Percentiles rank a stretch among this genome's conserved stretches.
These are phyloP conservation scores for Eucalyptus pumila DNA, from an alignment of 345 rosid genomes.

Conservation along the genomic window DNA sequence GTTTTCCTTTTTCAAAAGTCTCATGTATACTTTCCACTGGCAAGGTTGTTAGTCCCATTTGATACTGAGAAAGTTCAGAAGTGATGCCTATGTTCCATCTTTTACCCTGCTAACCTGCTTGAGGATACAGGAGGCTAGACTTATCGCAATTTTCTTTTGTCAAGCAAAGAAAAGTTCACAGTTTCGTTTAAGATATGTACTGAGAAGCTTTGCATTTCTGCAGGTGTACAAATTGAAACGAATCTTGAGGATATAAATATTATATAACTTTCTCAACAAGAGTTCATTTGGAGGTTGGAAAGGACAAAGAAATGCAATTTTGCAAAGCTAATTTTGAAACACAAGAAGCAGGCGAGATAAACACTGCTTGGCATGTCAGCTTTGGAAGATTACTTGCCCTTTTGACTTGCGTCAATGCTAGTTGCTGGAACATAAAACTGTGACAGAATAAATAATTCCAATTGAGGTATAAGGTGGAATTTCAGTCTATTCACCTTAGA, in stretches of 20 bases:
- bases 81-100: not conserved
- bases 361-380: not conserved
- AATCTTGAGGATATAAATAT: conserved; percentile 44
- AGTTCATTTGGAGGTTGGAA: not conserved
- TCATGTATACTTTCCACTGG: not conserved
- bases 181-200: not conserved
- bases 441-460: not conserved
- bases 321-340: not conserved
- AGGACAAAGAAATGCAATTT: not conserved
- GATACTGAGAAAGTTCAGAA: not conserved
- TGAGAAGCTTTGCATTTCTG: not conserved
- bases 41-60: not conserved
- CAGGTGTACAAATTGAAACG: conserved; percentile 63
- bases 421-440: not conserved
- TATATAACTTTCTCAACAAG: not conserved
- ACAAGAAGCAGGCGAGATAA: not conserved
- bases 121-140: not conserved
- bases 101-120: not conserved
- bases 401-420: not conserved
- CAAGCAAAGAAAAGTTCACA: not conserved
- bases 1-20: not conserved
- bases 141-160: not conserved
- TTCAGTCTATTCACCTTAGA: not conserved
- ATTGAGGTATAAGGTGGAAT: not conserved
- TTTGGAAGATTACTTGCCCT: not conserved